Evolutionary conservation across 192 early-diverging fungal species (phyloP), one percentile per base, ranked within the genome.

Genomic region (Umbelopsis vinacea): DNA sequence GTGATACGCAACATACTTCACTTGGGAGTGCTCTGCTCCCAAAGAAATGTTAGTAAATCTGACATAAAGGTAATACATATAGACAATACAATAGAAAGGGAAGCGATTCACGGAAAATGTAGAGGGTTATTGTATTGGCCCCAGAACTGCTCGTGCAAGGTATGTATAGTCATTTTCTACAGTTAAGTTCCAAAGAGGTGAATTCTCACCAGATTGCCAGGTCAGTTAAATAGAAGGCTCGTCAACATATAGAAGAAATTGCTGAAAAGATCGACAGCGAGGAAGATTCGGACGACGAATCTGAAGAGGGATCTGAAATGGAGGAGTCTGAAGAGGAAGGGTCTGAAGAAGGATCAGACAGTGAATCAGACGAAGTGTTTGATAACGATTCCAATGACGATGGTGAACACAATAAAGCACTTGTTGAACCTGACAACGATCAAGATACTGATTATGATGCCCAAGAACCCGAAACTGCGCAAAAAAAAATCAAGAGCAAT

Each of bases 131-230:
- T n/a, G n/a, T 19, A 21, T 67, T 9, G 43, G 26, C 10, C 11
- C 10, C 1, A 43, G 53, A 55, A 55, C 69, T 9, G 11, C 52
- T 23, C 69, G 48, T 23, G 35, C 19, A 52, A 70, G 69, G 48
- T 33, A 35, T n/a, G 33, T 8, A 52, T 33, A 45, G 2, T 40
- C 1, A 26, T 21, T 45, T 23, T 37, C 3, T 23, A 4, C 12
- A 29, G 29, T 3, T 29, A n/a, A 29, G 1, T 29, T 29, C 3
- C 1, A 29, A 29, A 29, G 29, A 29, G 3, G 29, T 2, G 29
- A 29, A 29, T 29, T 29, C 29, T 29, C 29, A 29, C 29, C 29
- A 29, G 29, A 29, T 29, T 2, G 1, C 29, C 29, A 52, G 50
- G 33, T 35, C 48, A 22, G 54, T n/a, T 10, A 50, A 70, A 19